Base-by-base conservation (phyloP, 441 rosid species). In the Croton setiger region DNA sequence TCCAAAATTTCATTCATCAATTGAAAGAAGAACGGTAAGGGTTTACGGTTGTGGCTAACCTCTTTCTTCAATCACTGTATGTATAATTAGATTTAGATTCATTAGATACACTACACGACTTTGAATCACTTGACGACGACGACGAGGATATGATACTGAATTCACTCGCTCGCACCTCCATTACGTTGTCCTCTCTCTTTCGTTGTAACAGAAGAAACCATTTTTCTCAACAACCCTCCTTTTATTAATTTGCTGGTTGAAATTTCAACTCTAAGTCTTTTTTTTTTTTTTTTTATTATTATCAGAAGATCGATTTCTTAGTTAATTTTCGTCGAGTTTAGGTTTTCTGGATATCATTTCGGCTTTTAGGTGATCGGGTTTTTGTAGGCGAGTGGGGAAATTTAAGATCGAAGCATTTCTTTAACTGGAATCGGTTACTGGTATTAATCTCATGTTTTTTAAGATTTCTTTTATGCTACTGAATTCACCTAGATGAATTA, bases 371-470 rank as follows among this genome's bases (percentile, higher is more conserved):
- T 12, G 35, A 11, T 35, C 35, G 56, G 31, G 21, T 11, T 20
- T 52, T 45, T 14, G 54, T 27, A 14, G 18, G 37, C 37, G 11
- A 44, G 18, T 45, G 35, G 13, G 65, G 49, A 47, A 18, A 35
- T 36, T 4, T 57, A 59, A 68, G 72, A 68, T 68, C 72, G 49
- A 48, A 68, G 56, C 49, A 7, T 68, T 51, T 47, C 47, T 47
- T 20, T 27, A 14, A 11, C 54, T 45, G 0, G 54, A 58, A 49
- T 53, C 36, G 35, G 20, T 35, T 52, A 37, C 64, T 35, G 65
- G 72, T 68, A 68, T 68, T 4, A 17, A 13, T 45, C 10, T 51
- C 12, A 11, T 27, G 0, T 8, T 44, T 45, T 41, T 45, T 44
- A 21, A 27, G 21, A 1, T 20, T 65, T n/a, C 17, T 66, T 20